A percentile compares a stretch with the other conserved stretches of the same genome.
Conservation (phyloP, 1,139 yeast species). For the Zygosaccharomyces sapae region DNA sequence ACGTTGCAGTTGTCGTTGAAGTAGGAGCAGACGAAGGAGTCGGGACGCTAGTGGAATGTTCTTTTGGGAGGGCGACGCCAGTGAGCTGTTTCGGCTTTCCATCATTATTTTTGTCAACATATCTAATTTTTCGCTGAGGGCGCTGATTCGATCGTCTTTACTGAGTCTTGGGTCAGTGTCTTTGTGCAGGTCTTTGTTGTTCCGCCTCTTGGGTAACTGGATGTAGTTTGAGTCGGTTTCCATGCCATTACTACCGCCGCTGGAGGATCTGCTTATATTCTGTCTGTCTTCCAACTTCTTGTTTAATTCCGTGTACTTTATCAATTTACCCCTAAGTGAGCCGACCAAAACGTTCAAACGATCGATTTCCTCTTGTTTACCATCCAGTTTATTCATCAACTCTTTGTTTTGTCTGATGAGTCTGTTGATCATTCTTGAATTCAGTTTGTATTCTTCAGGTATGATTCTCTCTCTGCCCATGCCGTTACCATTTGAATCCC, state of each 20-base stretch:
- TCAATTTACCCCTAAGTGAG: slow-evolving; percentile 27
- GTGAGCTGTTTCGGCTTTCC: slow-evolving; percentile 6
- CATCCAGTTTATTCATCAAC: slow-evolving; percentile 20
- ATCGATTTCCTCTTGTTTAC: slow-evolving; percentile 27
- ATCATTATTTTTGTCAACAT: slow-evolving; percentile 20
- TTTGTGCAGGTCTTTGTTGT: background rate
- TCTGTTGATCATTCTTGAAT: slow-evolving; percentile 27
- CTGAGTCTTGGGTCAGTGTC: slow-evolving; percentile 1
- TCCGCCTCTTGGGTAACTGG: slow-evolving; percentile 17
- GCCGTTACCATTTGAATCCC: slow-evolving; percentile 6
- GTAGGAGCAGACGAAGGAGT: slow-evolving; percentile 2
- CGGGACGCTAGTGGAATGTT: background rate
- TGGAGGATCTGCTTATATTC: slow-evolving; percentile 10
- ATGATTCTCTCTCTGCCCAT: slow-evolving; percentile 21
- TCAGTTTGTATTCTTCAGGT: slow-evolving; percentile 28
- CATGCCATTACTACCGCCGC: slow-evolving; percentile 6
- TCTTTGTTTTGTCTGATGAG: slow-evolving; percentile 28
- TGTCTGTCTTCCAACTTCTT: slow-evolving; percentile 18
- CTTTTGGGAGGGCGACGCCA: background rate
- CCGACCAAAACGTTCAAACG: slow-evolving; percentile 27
- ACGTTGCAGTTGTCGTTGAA: background rate
- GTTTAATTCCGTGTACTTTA: slow-evolving; percentile 29
- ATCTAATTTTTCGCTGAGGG: slow-evolving; percentile 22
- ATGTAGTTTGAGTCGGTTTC: slow-evolving; percentile 15
- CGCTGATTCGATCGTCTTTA: slow-evolving; percentile 19